Base-by-base conservation (phyloP, 2,329 filamentous ascomycete genomes). In the Penicillium paneum region DNA sequence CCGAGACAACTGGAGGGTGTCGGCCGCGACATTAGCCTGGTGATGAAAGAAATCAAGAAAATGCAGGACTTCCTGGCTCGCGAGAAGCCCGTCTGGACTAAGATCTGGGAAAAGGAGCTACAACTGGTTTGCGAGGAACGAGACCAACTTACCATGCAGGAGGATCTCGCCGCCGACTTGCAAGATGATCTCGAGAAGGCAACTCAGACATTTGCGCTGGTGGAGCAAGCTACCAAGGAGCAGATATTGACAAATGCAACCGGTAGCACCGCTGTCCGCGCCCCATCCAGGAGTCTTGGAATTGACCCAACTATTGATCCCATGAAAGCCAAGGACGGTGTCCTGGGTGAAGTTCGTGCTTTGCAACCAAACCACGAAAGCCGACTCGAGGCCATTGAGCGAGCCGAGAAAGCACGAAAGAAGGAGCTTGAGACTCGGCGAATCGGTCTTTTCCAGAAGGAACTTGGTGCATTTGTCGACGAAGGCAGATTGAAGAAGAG, bases 41-140 rank as follows among this genome's bases (percentile, higher is more conserved):
- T 94, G 31, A 89, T 86, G 45, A 87, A 91, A 68, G 92, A 97
- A 68, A 84, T 99, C 59, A 94, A 90, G 81, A 92, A 90, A 76
- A 88, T 99, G 82, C 90, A 96, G 70, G 92, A 96, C 15, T 96
- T 89, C 78, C 83, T 99, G 76, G 87, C 86, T 65, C 84, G 85
- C 43, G 94, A 99, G 81, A 96, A 96, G 74, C 94, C 94, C 0
- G 81, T 97, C 54, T 99, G 94, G 93, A 97, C 91, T 51, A 97
- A 97, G 83, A 96, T 97, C 61, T 99, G 94, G 94, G 93, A 97
- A 82, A 92, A 95, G 75, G 92, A 97, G 73, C 80, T 99, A 42
- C 91, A 97, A 73, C 87, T 93, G 49, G 93, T 99, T 3, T 97
- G 94, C 76, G 91, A 96, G 71, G 94, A 97, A 68, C 86, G 92